These are phyloP conservation scores for Lycium barbarum DNA, from an alignment of 257 asterid species.

Conservation along the genomic window DNA sequence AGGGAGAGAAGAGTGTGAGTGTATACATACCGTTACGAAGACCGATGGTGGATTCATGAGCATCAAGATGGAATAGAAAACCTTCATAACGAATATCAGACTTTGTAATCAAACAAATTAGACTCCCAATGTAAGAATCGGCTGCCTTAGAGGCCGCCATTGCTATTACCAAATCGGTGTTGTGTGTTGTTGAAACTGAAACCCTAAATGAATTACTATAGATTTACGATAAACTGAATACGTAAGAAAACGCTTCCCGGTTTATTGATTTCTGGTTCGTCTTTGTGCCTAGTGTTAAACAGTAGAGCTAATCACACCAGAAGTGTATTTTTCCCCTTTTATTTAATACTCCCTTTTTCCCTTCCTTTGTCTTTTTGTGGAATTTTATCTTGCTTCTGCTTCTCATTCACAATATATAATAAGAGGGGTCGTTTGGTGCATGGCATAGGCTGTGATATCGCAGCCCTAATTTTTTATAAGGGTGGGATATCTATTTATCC, in stretches of 20 bases:
- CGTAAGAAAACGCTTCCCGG: not conserved
- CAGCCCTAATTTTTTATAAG: no score
- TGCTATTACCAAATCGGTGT: slow-evolving; percentile 14
- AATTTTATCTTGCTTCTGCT: not conserved
- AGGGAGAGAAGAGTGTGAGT: not conserved
- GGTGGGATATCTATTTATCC: no score
- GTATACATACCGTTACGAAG: slow-evolving; percentile 37
- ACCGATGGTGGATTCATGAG: slow-evolving; percentile 32
- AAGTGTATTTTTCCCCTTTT: not conserved
- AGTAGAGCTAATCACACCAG: slow-evolving; percentile 22
- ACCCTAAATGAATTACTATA: slow-evolving; percentile 25
- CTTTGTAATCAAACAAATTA: slow-evolving; percentile 38
- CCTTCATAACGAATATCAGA: slow-evolving; percentile 47
- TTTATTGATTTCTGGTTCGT: not conserved
- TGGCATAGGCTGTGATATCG: no score
- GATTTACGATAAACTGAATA: not conserved
- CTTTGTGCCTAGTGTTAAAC: not conserved
- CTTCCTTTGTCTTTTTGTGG: not conserved
- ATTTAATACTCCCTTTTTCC: not conserved
- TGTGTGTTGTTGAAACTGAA: not conserved
- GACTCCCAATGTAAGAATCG: slow-evolving; percentile 40
- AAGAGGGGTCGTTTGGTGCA: no score
- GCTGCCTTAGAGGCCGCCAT: slow-evolving; percentile 28
- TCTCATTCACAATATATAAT: not conserved
- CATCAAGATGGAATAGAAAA: slow-evolving; percentile 27